These are phyloP conservation scores for Saprolegnia diclina DNA, from an alignment of 352 stramenopile species.

Conservation along the genomic window DNA sequence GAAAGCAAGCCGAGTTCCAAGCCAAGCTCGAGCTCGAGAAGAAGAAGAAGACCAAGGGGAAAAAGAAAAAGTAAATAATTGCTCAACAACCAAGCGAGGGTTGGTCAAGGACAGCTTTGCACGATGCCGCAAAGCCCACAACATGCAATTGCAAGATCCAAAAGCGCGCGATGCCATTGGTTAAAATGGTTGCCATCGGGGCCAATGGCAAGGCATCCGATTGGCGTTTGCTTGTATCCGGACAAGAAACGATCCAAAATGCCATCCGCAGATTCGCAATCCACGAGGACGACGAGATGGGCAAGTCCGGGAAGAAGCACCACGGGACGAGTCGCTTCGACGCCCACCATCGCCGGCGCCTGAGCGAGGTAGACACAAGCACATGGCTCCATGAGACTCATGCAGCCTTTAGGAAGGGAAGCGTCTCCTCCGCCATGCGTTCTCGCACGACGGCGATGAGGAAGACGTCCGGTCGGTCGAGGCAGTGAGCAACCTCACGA, in stretches of 20 bases:
- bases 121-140: no score
- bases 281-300: neutral
- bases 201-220: neutral
- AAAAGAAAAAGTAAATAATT: slow-evolving; percentile 57
- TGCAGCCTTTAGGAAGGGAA: slow-evolving; percentile 39
- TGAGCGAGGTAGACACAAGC: neutral
- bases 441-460: slow-evolving; percentile 40
- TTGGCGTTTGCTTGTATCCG: neutral
- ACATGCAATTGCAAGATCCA: no score
- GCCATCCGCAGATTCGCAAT: neutral
- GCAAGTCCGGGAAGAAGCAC: neutral
- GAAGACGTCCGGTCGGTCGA: slow-evolving; percentile 29
- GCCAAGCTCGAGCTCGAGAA: slow-evolving; percentile 71
- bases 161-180: no score
- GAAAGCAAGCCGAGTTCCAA: slow-evolving; percentile 65
- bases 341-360: neutral
- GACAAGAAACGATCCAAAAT: neutral
- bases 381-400: neutral
- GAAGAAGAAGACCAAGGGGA: slow-evolving; percentile 74
- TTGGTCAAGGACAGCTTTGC: no score
- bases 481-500: slow-evolving; percentile 36
- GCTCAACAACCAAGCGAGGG: no score
- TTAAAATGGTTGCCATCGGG: neutral
- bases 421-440: slow-evolving; percentile 43
- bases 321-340: neutral